Conservation (phyloP, 306 rosid genomes). For the Fragaria ananassa region DNA sequence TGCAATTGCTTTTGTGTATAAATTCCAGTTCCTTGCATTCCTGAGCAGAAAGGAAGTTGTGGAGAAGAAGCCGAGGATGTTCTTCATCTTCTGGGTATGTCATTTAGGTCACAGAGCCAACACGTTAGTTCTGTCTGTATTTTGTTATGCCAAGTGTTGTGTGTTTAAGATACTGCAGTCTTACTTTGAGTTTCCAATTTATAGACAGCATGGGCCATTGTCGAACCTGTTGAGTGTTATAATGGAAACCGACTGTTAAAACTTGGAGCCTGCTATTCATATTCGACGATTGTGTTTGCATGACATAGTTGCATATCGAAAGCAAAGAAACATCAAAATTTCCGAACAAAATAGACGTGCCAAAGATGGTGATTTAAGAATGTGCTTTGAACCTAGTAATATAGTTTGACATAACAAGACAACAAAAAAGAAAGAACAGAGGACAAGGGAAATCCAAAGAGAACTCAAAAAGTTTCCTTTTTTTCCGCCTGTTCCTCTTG, state of each 20-base stretch:
- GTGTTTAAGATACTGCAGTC: not conserved
- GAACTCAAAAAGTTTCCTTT: conserved; percentile 41
- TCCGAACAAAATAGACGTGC: not conserved
- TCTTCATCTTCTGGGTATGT: conserved; percentile 21
- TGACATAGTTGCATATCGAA: not conserved
- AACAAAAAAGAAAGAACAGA: conserved; percentile 35
- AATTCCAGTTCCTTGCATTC: conserved; percentile 63
- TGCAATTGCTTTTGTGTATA: conserved; percentile 82
- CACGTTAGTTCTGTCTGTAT: not conserved
- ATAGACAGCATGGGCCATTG: not conserved
- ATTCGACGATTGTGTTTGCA: not conserved
- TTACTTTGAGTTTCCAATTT: not conserved
- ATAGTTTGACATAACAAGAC: conserved; percentile 37
- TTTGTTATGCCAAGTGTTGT: not conserved
- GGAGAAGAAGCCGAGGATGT: conserved; percentile 51
- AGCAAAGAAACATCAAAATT: conserved; percentile 1
- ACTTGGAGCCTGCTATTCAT: not conserved
- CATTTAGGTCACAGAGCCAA: not conserved
- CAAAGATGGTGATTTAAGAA: conserved; percentile 29
- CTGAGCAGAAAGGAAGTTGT: conserved; percentile 29
- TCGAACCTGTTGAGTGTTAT: not conserved
- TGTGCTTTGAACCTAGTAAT: conserved; percentile 38
- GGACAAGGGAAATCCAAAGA: conserved; percentile 47
- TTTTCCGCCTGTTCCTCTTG: conserved; percentile 46
- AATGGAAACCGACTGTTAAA: not conserved